Evolutionary conservation across 257 asterid genomes (phyloP).

Genomic region (Primulina tabacum): DNA sequence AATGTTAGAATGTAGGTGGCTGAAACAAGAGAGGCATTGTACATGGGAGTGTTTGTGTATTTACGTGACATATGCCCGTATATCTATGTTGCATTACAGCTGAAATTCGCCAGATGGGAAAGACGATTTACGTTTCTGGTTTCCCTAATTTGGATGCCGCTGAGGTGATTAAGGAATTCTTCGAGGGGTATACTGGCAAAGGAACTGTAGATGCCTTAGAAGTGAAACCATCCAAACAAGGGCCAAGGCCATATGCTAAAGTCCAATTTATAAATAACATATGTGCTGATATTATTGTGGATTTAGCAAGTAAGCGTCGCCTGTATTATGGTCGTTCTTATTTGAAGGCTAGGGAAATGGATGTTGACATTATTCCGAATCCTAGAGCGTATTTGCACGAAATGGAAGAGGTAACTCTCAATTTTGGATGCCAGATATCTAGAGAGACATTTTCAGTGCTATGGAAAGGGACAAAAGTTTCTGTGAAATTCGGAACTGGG

Average conservation of each 20-base stretch:
- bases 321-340: constrained; percentile 53
- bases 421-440: constrained; percentile 68
- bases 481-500: constrained; percentile 60
- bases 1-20: not conserved
- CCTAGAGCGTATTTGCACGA: constrained; percentile 30
- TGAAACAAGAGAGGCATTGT: not conserved
- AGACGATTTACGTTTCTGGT: not conserved
- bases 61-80: not conserved
- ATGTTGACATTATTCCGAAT: constrained; percentile 37
- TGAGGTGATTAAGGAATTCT: not conserved
- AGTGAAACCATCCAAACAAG: not conserved
- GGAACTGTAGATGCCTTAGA: not conserved
- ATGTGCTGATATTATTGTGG: constrained; percentile 36
- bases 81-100: constrained; percentile 22
- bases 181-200: not conserved
- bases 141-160: not conserved
- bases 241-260: constrained; percentile 56
- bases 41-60: not conserved
- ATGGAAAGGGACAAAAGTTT: constrained; percentile 35
- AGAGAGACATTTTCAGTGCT: constrained; percentile 45
- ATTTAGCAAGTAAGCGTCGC: constrained; percentile 28
- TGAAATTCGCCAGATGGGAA: not conserved
- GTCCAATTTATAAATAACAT: constrained; percentile 51
- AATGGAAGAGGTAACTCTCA: constrained; percentile 43
- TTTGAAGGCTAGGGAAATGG: constrained; percentile 44